Conservation (phyloP, 768 basidiomycete genomes). For the Fistulinella prunicolor region DNA sequence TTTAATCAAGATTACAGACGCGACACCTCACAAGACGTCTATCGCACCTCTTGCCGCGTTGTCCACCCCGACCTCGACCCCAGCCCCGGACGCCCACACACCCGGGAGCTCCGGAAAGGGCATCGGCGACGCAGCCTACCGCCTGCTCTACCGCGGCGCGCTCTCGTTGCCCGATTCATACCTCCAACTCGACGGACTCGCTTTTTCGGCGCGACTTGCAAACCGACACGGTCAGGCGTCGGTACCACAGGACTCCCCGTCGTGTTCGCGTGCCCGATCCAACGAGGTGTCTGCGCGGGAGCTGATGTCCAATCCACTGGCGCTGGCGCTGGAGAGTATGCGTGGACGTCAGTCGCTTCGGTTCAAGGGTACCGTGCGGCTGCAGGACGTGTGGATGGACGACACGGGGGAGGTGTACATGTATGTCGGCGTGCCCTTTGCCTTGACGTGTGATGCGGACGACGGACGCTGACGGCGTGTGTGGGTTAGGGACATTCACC, state of each 20-base stretch:
- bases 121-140: conserved; percentile 23
- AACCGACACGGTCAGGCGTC: conserved; percentile 12
- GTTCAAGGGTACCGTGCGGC: conserved; percentile 50
- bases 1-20: conserved; percentile 14
- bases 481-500: conserved; percentile 77
- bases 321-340: conserved; percentile 77
- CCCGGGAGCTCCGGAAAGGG: conserved; percentile 4
- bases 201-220: conserved; percentile 55
- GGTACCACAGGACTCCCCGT: conserved; percentile 30
- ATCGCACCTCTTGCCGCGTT: neutral
- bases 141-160: conserved; percentile 73
- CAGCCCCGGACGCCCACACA: neutral
- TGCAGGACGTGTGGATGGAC: conserved; percentile 61
- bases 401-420: conserved; percentile 48
- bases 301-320: conserved; percentile 65
- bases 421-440: conserved; percentile 32
- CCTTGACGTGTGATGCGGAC: too few species aligned
- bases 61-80: conserved; percentile 7
- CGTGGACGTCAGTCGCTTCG: conserved; percentile 65
- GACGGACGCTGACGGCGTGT: too few species aligned
- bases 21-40: conserved; percentile 20
- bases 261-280: conserved; percentile 19
- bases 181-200: conserved; percentile 68
- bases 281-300: conserved; percentile 24
- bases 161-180: conserved; percentile 72